phyloP scores from a whole-genome alignment of 169 alveolate genomes.

The Prorocentrum cordatum region DNA sequence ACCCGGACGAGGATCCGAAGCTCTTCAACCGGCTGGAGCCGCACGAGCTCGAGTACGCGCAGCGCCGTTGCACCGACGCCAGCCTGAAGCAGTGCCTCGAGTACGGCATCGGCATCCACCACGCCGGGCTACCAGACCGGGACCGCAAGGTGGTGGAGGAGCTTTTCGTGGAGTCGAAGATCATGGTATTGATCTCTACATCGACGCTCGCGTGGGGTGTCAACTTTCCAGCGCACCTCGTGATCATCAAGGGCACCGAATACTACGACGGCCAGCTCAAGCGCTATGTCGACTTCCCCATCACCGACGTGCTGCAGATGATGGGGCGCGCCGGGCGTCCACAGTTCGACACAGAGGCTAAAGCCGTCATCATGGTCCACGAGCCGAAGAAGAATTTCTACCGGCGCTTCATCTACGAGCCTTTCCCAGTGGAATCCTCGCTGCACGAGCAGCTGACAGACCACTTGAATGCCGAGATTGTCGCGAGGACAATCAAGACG shows the following conservation, averaged over 20 bases:
- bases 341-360: constrained; percentile 91
- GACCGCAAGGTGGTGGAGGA: constrained; percentile 95
- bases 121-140: constrained; percentile 91
- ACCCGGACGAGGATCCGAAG: constrained; percentile 19
- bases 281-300: constrained; percentile 90
- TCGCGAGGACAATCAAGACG: constrained; percentile 86
- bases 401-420: constrained; percentile 94
- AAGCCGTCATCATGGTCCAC: constrained; percentile 92
- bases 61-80: neutral
- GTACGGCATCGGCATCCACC: constrained; percentile 97
- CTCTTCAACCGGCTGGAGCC: constrained; percentile 44
- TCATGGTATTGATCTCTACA: constrained; percentile 93
- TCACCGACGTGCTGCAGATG: constrained; percentile 93
- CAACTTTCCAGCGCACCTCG: constrained; percentile 98
- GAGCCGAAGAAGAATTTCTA: constrained; percentile 93
- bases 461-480: constrained; percentile 96
- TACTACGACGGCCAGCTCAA: constrained; percentile 85
- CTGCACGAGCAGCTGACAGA: constrained; percentile 86
- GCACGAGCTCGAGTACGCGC: constrained; percentile 18
- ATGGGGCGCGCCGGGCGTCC: constrained; percentile 99
- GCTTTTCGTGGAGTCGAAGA: constrained; percentile 87
- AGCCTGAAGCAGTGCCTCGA: constrained; percentile 82
- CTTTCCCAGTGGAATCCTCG: constrained; percentile 97
- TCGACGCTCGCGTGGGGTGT: constrained; percentile 99
- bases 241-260: constrained; percentile 95